Evolutionary conservation across 2,329 filamentous ascomycete species (phyloP).

Genomic region (Zymoseptoria passerinii): DNA sequence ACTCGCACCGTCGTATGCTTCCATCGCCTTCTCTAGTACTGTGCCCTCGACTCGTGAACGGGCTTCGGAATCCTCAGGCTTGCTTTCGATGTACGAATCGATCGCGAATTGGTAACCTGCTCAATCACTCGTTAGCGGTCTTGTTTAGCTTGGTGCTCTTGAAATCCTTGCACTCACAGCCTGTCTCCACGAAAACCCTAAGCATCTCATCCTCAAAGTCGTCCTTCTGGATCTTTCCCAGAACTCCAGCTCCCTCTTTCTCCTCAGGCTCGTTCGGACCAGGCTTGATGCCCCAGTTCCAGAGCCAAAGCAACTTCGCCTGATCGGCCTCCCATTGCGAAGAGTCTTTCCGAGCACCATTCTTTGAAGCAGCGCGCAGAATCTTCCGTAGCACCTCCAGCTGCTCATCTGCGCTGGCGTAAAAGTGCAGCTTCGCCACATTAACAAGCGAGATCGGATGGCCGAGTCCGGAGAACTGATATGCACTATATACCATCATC

Average conservation of each 20-base stretch:
- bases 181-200: constrained; percentile 50
- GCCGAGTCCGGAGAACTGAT: constrained; percentile 36
- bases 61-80: constrained; percentile 38
- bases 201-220: constrained; percentile 64
- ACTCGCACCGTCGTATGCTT: constrained; percentile 70
- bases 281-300: constrained; percentile 56
- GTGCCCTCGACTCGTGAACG: constrained; percentile 51
- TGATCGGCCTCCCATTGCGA: constrained; percentile 55
- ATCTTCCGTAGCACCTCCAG: constrained; percentile 50
- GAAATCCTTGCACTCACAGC: constrained; percentile 22
- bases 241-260: constrained; percentile 40
- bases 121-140: constrained; percentile 15
- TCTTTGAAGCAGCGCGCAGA: constrained; percentile 45
- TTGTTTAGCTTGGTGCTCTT: not conserved
- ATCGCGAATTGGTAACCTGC: constrained; percentile 54
- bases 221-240: constrained; percentile 51
- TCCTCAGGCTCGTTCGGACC: constrained; percentile 27
- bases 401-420: constrained; percentile 58
- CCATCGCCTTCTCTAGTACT: constrained; percentile 56
- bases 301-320: constrained; percentile 63
- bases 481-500: constrained; percentile 49
- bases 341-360: constrained; percentile 46
- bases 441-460: constrained; percentile 35
- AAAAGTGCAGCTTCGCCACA: constrained; percentile 53
- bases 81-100: constrained; percentile 50